Evolutionary conservation across 345 rosid species (phyloP), one percentile per base, ranked within the genome.

Genomic region (Eucalyptus cloeziana): DNA sequence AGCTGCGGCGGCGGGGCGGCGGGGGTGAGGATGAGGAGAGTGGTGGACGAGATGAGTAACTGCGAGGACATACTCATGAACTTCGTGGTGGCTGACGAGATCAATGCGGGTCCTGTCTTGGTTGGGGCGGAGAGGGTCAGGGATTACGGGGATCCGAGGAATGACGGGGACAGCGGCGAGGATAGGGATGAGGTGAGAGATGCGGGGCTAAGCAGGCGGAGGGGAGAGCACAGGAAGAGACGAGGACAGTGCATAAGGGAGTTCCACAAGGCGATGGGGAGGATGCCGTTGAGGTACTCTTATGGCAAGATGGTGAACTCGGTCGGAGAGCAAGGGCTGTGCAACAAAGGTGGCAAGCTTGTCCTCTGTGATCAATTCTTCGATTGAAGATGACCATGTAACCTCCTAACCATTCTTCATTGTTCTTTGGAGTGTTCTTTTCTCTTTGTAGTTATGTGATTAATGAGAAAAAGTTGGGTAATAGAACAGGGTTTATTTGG

Each of bases 41-140:
- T 69, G 44, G 91, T 88, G 58, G 89, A 90, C 9, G 71, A 90
- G 88, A 88, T 85, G 88, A 54, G 52, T 30, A 90, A 90, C 76
- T 90, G 91, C n/a, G 89, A 90, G 89, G 91, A 90, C 80, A 88
- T 90, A 2, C 88, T 90, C 50, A 90, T 90, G 91, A 90, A 90
- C 31, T 88, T 90, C 10, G 88, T 90, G 79, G 91, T 88, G 89
- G 89, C 91, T 3, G 88, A 90, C 14, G 89, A 64, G 52, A 67
- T 50, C 31, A 86, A 88, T 51, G 89, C 49, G 13, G 91, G 91
- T 50, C 91, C 91, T 3, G 33, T 90, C 16, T 49, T 90, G 81
- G 91, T 90, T 30, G 88, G 91, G 60, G 89, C 91, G 9, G 51
- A 90, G 89, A 69, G 86, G 88, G 88, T 86, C 45, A 60, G 91